Conservation (phyloP, 805 yeast genomes). For the Scheffersomyces ergatensis region DNA sequence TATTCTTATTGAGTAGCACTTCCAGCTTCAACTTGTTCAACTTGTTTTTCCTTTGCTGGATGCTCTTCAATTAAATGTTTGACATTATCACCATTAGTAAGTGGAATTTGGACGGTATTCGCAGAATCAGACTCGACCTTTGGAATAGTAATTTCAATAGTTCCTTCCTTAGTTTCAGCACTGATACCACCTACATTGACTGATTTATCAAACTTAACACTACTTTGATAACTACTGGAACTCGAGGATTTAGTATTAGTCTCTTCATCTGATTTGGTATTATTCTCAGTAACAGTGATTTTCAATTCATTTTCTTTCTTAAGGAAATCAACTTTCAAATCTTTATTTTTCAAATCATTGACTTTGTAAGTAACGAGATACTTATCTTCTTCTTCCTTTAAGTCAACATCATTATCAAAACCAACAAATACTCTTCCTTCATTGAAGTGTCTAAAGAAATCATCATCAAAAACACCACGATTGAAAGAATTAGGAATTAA, state of each 20-base stretch:
- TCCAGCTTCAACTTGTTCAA: neutral
- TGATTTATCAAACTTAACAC: conserved; percentile 18
- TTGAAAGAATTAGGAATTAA: neutral
- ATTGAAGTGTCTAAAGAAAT: conserved; percentile 7
- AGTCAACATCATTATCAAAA: conserved; percentile 16
- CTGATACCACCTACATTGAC: conserved; percentile 18
- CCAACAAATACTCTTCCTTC: conserved; percentile 6
- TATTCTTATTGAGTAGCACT: too few species aligned
- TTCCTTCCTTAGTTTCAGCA: conserved; percentile 17
- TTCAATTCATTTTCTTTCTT: conserved; percentile 21
- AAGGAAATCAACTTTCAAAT: conserved; percentile 20
- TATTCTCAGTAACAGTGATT: conserved; percentile 13
- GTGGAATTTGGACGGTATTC: conserved; percentile 2
- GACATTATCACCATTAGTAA: neutral
- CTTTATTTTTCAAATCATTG: conserved; percentile 13
- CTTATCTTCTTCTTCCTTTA: conserved; percentile 20
- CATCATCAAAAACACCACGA: neutral
- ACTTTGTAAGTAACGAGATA: conserved; percentile 16
- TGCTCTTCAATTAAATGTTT: neutral
- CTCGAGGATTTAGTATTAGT: conserved; percentile 9
- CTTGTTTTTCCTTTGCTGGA: neutral
- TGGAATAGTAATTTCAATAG: conserved; percentile 18
- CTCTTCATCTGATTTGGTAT: conserved; percentile 7
- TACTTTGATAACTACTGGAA: conserved; percentile 15
- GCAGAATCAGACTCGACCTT: conserved; percentile 10